These are phyloP conservation scores for Phytophthora citrophthora DNA, from an alignment of 352 stramenopile species.

Conservation along the genomic window DNA sequence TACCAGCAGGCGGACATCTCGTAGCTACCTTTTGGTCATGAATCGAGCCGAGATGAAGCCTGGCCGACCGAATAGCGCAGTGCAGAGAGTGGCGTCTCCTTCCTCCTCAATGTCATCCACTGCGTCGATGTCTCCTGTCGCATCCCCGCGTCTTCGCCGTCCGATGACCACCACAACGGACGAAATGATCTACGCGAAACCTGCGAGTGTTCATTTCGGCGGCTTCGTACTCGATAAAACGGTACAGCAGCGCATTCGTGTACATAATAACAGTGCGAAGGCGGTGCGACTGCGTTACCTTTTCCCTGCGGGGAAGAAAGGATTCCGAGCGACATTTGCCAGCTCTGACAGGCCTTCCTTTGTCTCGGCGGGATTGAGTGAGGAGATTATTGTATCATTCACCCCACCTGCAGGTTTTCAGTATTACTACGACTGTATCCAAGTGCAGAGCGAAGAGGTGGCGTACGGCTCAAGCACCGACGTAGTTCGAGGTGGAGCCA, in stretches of 20 bases:
- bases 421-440: conserved; percentile 92
- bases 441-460: conserved; percentile 76
- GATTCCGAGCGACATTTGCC: conserved; percentile 65
- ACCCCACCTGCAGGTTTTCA: conserved; percentile 65
- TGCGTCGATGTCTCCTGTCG: conserved; percentile 11
- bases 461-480: conserved; percentile 66
- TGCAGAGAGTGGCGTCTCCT: not conserved
- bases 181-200: conserved; percentile 56
- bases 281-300: conserved; percentile 77
- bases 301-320: conserved; percentile 43
- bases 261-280: conserved; percentile 83
- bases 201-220: conserved; percentile 87
- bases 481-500: conserved; percentile 40
- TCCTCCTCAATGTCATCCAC: conserved; percentile 15
- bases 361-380: conserved; percentile 73
- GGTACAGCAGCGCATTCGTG: conserved; percentile 68
- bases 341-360: conserved; percentile 56
- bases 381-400: conserved; percentile 85
- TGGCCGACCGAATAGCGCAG: conserved; percentile 4
- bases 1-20: not conserved
- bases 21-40: conserved; percentile 1
- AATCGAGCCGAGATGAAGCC: conserved; percentile 10
- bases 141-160: conserved; percentile 30
- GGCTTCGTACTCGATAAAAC: conserved; percentile 73
- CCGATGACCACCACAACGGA: conserved; percentile 31